Evolutionary conservation across 2,329 filamentous ascomycete genomes (phyloP), one percentile per base, ranked within the genome.

Genomic region (Colletotrichum lentis): DNA sequence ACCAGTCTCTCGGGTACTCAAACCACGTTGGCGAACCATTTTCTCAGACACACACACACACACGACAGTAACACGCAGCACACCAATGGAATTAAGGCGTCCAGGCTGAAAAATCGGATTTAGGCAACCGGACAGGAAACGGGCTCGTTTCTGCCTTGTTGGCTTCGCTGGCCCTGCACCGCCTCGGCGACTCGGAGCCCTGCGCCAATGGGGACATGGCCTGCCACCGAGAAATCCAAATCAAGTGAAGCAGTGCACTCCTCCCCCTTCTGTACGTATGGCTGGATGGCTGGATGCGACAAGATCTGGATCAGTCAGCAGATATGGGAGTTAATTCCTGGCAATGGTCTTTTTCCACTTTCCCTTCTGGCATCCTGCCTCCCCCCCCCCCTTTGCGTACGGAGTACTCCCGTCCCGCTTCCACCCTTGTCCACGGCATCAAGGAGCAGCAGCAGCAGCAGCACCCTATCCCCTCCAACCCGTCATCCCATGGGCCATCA

Each of bases 281-380:
- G 41, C 55, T 37, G 55, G 37, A 20, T 35, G 54, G 24, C 50
- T 52, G 27, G 35, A 52, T 10, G 11, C 31, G 50, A 41, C 31
- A 35, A 35, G 31, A 35, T 35, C 57, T 20, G 59, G 64, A 67
- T 46, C 39, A 53, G 58, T 39, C 24, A 56, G 64, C 47, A 53
- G 43, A 63, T 64, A 64, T 54, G 64, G 64, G 64, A 58, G 41
- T 58, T 35, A 41, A 67, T 54, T 64, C 61, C 61, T 35, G 31
- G 65, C 27, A n/a, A 43, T 54, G 49, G 39, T 27, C 60, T 65
- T 68, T 67, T 68, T 68, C 61, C 65, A 68, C 65, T 68, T 68
- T 64, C 41, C 24, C 49, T 41, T 59, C 47, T 35, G 7, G 22
- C 16, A 47, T 10, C 18, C 55, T 22, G 31, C 43, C 55, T 44